These are phyloP conservation scores for Pseudozyma pruni DNA, from an alignment of 1,284 basidiomycete genomes.

Conservation along the genomic window DNA sequence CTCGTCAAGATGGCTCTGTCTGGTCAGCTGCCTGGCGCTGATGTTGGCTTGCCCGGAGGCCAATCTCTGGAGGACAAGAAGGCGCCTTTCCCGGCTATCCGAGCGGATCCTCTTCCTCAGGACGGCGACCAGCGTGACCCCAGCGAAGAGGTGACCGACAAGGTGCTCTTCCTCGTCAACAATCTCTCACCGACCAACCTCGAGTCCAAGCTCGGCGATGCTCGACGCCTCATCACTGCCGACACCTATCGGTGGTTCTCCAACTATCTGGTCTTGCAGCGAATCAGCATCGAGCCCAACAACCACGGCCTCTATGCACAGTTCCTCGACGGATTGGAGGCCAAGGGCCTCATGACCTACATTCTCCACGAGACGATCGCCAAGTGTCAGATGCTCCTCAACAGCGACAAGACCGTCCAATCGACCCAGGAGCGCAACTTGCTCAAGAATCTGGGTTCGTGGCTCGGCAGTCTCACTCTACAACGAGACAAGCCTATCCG, in stretches of 20 bases:
- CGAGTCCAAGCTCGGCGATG: constrained; percentile 73
- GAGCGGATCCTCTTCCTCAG: constrained; percentile 68
- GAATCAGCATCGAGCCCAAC: constrained; percentile 95
- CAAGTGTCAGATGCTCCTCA: constrained; percentile 84
- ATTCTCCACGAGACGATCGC: constrained; percentile 89
- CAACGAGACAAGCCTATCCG: constrained; percentile 91
- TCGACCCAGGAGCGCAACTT: constrained; percentile 83
- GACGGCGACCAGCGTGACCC: constrained; percentile 71
- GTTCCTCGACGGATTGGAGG: constrained; percentile 81
- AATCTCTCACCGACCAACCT: constrained; percentile 95
- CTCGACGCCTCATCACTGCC: constrained; percentile 53
- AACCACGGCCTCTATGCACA: constrained; percentile 95
- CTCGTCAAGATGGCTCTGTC: constrained; percentile 56
- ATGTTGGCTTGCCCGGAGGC: constrained; percentile 33
- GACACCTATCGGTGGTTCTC: constrained; percentile 83
- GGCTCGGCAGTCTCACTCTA: constrained; percentile 93
- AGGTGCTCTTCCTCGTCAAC: constrained; percentile 97
- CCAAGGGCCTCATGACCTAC: constrained; percentile 69
- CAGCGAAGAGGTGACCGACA: constrained; percentile 88
- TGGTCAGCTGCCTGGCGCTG: constrained; percentile 32
- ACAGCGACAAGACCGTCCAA: constrained; percentile 89
- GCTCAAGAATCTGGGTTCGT: constrained; percentile 93
- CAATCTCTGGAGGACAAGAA: constrained; percentile 59
- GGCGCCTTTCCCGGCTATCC: constrained; percentile 69
- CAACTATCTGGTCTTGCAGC: constrained; percentile 94